Evolutionary conservation across 305 asterid species (phyloP).

Genomic region (Solanum chacoense): DNA sequence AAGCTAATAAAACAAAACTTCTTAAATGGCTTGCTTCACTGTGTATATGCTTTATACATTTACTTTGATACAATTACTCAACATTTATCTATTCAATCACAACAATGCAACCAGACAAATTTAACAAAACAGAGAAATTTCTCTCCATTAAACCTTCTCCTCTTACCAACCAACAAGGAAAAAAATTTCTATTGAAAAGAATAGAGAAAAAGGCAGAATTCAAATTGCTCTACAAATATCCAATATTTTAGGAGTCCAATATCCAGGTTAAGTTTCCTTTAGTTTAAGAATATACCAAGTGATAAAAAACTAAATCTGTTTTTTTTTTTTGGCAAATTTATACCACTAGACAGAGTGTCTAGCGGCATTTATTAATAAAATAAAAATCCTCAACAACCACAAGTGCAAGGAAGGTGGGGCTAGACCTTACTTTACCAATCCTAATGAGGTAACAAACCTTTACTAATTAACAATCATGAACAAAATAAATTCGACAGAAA

Average conservation of each 20-base stretch:
- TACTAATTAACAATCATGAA: too few species aligned
- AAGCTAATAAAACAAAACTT: not conserved
- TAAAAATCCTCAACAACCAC: not conserved
- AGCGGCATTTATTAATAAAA: not conserved
- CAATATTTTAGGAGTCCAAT: not conserved
- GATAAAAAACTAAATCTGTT: not conserved
- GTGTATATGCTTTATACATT: not conserved
- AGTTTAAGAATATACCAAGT: not conserved
- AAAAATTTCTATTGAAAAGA: not conserved
- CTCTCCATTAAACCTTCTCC: not conserved
- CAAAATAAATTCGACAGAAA: too few species aligned
- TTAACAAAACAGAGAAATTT: not conserved
- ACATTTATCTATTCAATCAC: not conserved
- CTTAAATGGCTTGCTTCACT: not conserved
- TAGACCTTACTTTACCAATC: not conserved
- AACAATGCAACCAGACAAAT: not conserved
- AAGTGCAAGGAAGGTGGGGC: not conserved
- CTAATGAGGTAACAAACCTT: not conserved
- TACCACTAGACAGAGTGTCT: not conserved
- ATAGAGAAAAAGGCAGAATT: not conserved
- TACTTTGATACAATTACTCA: not conserved
- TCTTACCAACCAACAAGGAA: not conserved
- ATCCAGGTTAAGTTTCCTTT: not conserved
- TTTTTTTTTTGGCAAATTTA: too few species aligned
- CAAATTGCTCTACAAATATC: not conserved